phyloP scores from a whole-genome alignment of 768 basidiomycete species.

The Collybiopsis confluens region DNA sequence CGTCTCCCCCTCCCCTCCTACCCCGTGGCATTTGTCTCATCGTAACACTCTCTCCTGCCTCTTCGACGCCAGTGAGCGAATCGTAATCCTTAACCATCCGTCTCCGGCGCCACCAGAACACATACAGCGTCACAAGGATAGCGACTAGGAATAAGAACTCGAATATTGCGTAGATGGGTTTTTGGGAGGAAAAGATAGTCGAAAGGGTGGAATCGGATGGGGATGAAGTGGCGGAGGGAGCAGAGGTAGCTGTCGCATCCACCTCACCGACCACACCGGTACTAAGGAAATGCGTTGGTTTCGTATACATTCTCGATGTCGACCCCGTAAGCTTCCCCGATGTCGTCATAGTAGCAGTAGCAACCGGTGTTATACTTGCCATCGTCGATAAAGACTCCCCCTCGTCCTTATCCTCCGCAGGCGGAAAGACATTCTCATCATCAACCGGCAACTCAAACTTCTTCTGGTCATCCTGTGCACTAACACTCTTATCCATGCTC shows the following conservation, averaged over 20 bases:
- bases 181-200: slow-evolving; percentile 66
- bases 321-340: slow-evolving; percentile 26
- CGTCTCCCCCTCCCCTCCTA: slow-evolving; percentile 35
- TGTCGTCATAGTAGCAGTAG: slow-evolving; percentile 30
- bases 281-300: slow-evolving; percentile 88
- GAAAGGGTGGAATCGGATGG: slow-evolving; percentile 68
- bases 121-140: slow-evolving; percentile 40
- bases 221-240: slow-evolving; percentile 7
- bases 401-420: slow-evolving; percentile 26
- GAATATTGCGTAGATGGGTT: slow-evolving; percentile 86
- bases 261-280: slow-evolving; percentile 67
- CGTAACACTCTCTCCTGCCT: slow-evolving; percentile 62
- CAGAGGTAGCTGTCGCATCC: slow-evolving; percentile 39
- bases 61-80: slow-evolving; percentile 43
- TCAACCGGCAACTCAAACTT: slow-evolving; percentile 57
- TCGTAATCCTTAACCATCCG: slow-evolving; percentile 45
- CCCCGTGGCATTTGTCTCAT: slow-evolving; percentile 43
- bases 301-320: slow-evolving; percentile 45
- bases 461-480: slow-evolving; percentile 24
- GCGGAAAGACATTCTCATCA: slow-evolving; percentile 42
- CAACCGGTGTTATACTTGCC: slow-evolving; percentile 22
- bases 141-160: slow-evolving; percentile 73
- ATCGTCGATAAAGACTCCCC: slow-evolving; percentile 22
- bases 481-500: slow-evolving; percentile 64
- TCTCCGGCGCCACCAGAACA: slow-evolving; percentile 77